phyloP scores from a whole-genome alignment of 805 yeast species.

The Saturnispora galanensis region DNA sequence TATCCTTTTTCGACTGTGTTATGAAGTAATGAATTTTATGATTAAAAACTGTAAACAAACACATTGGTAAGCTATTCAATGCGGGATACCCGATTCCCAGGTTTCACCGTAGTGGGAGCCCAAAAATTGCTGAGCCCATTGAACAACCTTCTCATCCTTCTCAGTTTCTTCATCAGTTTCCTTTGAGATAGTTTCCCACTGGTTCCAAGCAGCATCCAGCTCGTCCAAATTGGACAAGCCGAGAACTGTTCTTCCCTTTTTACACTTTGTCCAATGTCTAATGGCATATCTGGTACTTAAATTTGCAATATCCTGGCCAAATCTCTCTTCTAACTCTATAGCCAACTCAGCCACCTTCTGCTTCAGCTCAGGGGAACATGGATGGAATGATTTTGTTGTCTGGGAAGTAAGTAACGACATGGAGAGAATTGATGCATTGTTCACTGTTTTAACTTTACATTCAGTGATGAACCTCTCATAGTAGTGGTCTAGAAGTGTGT shows the following conservation, averaged over 20 bases:
- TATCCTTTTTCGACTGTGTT: slow-evolving; percentile 3
- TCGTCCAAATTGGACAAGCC: slow-evolving; percentile 66
- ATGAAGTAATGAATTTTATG: background rate
- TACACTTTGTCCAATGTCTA: slow-evolving; percentile 38
- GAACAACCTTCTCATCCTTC: slow-evolving; percentile 35
- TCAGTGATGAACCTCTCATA: slow-evolving; percentile 39
- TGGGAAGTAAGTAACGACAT: slow-evolving; percentile 76
- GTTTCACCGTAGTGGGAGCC: slow-evolving; percentile 53
- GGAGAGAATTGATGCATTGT: slow-evolving; percentile 77
- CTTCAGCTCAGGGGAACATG: slow-evolving; percentile 54
- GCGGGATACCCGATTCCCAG: slow-evolving; percentile 41
- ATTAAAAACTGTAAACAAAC: background rate
- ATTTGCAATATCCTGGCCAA: slow-evolving; percentile 64
- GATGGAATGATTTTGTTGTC: slow-evolving; percentile 69
- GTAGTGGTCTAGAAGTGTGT: slow-evolving; percentile 40
- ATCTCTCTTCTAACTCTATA: slow-evolving; percentile 24
- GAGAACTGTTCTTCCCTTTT: slow-evolving; percentile 55
- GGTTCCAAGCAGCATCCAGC: slow-evolving; percentile 49
- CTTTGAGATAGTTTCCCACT: slow-evolving; percentile 40
- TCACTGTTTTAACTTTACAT: slow-evolving; percentile 47
- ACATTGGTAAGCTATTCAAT: slow-evolving; percentile 3
- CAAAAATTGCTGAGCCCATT: slow-evolving; percentile 33
- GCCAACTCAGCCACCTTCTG: slow-evolving; percentile 41
- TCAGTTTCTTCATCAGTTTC: slow-evolving; percentile 23
- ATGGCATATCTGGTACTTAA: slow-evolving; percentile 72